Conservation (phyloP, 176 grass and related monocot species). For the Panicum miliaceum region DNA sequence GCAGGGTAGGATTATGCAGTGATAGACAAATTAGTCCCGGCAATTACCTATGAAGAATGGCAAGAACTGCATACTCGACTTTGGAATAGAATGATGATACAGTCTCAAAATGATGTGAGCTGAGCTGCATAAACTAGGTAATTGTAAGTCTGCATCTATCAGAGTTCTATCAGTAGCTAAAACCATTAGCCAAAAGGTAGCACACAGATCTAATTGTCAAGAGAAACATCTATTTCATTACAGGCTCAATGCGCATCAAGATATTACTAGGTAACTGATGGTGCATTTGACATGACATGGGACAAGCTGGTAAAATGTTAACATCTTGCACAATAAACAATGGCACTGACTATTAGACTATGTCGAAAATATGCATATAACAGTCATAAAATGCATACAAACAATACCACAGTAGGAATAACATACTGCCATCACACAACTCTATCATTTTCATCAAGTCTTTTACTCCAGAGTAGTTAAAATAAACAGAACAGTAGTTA, state of each 20-base stretch:
- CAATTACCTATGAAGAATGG: neutral
- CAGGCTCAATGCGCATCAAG: neutral
- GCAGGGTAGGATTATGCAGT: constrained; percentile 16
- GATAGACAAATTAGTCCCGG: constrained; percentile 17
- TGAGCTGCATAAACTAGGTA: neutral
- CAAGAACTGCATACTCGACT: neutral
- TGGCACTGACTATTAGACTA: neutral
- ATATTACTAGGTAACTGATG: neutral
- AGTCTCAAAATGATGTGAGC: neutral
- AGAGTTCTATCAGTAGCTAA: constrained; percentile 22
- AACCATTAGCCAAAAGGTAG: neutral
- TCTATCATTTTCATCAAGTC: neutral
- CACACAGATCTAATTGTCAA: neutral
- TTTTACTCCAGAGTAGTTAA: neutral
- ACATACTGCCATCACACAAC: neutral
- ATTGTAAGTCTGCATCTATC: neutral
- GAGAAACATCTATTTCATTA: constrained; percentile 11
- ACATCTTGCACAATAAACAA: neutral
- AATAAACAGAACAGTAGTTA: neutral
- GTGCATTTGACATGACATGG: neutral
- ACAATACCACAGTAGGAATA: neutral
- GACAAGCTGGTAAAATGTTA: neutral
- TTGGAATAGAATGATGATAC: neutral
- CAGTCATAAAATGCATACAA: constrained; percentile 10
- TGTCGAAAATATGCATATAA: neutral